phyloP scores from a whole-genome alignment of 176 grass and related monocot genomes.

The Lolium multiflorum region DNA sequence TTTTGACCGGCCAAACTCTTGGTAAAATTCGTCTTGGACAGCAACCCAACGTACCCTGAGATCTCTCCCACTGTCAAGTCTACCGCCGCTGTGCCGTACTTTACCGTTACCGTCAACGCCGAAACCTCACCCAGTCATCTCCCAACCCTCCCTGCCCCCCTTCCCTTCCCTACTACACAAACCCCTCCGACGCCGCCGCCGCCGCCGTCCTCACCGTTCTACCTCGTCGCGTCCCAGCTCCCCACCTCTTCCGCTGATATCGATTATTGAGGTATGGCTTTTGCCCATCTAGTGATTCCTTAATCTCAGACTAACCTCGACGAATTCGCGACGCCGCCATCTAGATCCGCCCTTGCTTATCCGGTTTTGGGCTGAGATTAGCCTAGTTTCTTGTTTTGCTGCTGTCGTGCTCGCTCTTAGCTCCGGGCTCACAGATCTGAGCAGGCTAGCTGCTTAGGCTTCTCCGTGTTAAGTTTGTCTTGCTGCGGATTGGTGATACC shows the following conservation, averaged over 20 bases:
- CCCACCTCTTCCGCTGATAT: not conserved
- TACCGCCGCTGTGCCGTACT: not conserved
- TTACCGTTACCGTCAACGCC: conserved; percentile 8
- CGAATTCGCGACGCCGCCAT: not conserved
- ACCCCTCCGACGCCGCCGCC: not conserved
- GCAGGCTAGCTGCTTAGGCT: not conserved
- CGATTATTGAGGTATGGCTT: not conserved
- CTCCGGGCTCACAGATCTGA: not conserved
- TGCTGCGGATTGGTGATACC: not conserved
- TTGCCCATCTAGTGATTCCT: not conserved
- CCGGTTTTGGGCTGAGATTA: not conserved
- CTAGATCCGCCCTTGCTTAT: conserved; percentile 13
- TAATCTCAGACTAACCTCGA: not conserved
- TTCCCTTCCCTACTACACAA: conserved; percentile 1
- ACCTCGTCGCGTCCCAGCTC: not conserved
- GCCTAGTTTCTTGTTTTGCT: not conserved
- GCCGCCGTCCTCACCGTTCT: not conserved
- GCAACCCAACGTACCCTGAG: not conserved
- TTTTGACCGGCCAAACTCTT: not conserved
- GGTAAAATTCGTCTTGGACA: not conserved
- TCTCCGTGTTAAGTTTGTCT: not conserved
- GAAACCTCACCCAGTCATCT: not conserved
- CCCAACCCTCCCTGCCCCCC: not conserved
- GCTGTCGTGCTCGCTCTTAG: not conserved
- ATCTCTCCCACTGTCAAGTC: not conserved